Percentiles rank a stretch among this genome's conserved stretches.
Conservation (phyloP, 495 filamentous ascomycete species). For the Neurospora sp. region DNA sequence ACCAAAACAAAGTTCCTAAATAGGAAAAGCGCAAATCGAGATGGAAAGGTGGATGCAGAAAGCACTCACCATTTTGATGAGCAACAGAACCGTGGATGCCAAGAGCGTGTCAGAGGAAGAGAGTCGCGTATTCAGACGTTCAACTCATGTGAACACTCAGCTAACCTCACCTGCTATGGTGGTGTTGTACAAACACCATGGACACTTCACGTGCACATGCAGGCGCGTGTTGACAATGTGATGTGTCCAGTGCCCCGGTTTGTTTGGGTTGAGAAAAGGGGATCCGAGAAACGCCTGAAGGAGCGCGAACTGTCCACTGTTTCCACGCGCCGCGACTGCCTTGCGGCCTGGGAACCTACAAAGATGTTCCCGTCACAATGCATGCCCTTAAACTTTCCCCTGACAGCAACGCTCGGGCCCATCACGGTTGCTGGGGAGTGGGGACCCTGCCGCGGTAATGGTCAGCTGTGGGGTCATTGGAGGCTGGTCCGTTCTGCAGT, state of each 20-base stretch:
- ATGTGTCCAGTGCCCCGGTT: neutral
- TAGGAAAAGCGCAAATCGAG: neutral
- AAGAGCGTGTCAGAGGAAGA: neutral
- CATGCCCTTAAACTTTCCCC: neutral
- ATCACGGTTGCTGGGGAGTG: neutral
- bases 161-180: neutral
- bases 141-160: neutral
- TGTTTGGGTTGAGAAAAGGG: neutral
- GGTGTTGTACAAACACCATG: neutral
- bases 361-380: neutral
- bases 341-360: neutral
- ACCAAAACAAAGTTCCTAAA: slow-evolving; percentile 1
- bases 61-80: slow-evolving; percentile 13
- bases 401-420: neutral
- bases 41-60: neutral
- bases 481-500: neutral
- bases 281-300: neutral
- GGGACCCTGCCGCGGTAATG: neutral
- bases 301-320: neutral
- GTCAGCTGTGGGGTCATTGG: neutral
- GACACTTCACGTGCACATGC: neutral
- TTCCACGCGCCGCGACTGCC: neutral
- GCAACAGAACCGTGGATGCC: neutral
- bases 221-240: neutral
- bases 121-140: slow-evolving; percentile 7